Evolutionary conservation across 257 asterid genomes (phyloP).

Genomic region (Solanum neorickii): DNA sequence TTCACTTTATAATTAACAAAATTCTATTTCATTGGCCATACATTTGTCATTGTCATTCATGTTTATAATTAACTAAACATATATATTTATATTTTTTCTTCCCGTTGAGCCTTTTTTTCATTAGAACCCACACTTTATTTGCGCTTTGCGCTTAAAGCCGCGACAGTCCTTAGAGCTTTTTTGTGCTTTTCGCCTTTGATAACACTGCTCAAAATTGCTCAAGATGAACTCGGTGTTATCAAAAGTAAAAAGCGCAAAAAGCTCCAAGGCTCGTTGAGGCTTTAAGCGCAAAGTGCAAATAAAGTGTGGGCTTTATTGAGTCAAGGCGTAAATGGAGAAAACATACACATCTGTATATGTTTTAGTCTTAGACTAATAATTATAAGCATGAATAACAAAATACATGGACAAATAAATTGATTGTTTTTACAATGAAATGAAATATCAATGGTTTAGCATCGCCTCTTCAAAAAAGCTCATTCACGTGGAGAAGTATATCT

Average conservation of each 20-base stretch:
- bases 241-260: no score
- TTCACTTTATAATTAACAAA: no score
- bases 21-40: no score
- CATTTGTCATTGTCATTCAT: no score
- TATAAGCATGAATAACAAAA: background rate
- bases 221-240: background rate
- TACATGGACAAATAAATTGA: background rate
- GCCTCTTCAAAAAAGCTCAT: background rate
- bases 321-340: background rate
- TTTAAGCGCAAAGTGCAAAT: background rate
- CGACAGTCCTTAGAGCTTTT: no score
- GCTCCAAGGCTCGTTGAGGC: background rate
- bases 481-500: background rate
- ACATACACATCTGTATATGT: background rate
- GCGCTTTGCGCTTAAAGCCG: no score
- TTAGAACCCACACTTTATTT: no score
- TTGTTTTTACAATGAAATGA: background rate
- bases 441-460: background rate
- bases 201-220: no score
- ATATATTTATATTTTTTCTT: no score
- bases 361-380: background rate
- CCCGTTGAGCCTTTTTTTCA: no score
- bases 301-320: background rate
- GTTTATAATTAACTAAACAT: no score
- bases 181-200: no score